Evolutionary conservation across 208 protist genomes (phyloP), one percentile per base, ranked within the genome.

Genomic region (Trypanosoma boissoni): DNA sequence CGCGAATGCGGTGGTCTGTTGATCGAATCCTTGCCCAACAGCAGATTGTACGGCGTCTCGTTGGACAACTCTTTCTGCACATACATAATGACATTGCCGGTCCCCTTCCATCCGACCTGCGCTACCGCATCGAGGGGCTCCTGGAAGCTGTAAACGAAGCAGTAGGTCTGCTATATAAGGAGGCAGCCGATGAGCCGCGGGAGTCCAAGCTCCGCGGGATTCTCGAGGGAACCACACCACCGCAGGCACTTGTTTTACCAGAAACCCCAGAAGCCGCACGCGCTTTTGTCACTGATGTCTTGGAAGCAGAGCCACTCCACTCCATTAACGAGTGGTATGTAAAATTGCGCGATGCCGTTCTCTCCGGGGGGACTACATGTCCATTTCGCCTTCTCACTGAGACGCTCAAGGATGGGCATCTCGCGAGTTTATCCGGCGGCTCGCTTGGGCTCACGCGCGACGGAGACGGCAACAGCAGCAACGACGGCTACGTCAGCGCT

Each of bases 31-130:
- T 9, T 16, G 41, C 23, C 39, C 29, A 61, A 9, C 53, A 68
- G 45, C 62, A 68, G 62, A 5, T 68, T 5, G 8, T 68, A n/a
- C 62, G 62, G 39, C 59, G 55, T n/a, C 4, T 68, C 3, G 46
- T 68, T 51, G 27, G 53, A 29, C 34, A 42, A 29, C 5, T 68
- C 18, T 60, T 60, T 68, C 1, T 55, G 9, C 32, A 68, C 36
- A 27, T 29, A 6, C 55, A 48, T 32, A 60, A 14, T n/a, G n/a
- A n/a, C 18, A 29, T 68, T 18, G 0, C 8, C 23, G 53, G 45
- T 50, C 52, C 60, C 0, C 8, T 68, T 2, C 53, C 62, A 6
- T 23, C 60, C 44, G 52, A 61, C 16, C 24, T 68, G 24, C 21
- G 32, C 24, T 27, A 60, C 21, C n/a, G 44, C 14, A 24, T 68